Evolutionary conservation across 148 eudicot species (phyloP).

Genomic region (Bassia scoparia): DNA sequence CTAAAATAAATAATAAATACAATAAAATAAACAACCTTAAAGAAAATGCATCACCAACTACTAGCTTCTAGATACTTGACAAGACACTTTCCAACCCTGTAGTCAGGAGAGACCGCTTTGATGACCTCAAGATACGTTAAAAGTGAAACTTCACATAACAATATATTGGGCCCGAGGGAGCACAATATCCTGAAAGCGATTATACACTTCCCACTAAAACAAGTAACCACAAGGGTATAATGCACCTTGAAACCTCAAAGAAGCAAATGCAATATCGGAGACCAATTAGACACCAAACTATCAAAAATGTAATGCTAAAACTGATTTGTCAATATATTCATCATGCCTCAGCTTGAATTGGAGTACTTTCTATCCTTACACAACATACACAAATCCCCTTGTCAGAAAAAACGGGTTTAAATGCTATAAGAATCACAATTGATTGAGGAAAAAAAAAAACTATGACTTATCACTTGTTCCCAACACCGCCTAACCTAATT

Average conservation of each 20-base stretch:
- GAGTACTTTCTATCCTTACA: too few relatives aligned
- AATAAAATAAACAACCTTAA: slow-evolving; percentile 50
- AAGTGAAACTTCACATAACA: slow-evolving; percentile 12
- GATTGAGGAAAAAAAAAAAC: too few relatives aligned
- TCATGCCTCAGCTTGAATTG: too few relatives aligned
- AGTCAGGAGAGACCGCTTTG: slow-evolving; percentile 86
- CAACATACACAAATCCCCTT: too few relatives aligned
- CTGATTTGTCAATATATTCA: too few relatives aligned
- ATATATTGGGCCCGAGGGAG: background rate
- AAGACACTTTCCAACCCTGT: slow-evolving; percentile 99
- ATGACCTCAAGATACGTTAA: slow-evolving; percentile 53
- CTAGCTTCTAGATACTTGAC: slow-evolving; percentile 84
- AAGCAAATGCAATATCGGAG: background rate
- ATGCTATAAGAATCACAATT: too few relatives aligned
- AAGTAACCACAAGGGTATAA: background rate
- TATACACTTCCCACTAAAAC: background rate
- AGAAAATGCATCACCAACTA: slow-evolving; percentile 96
- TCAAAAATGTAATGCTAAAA: too few relatives aligned
- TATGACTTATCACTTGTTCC: too few relatives aligned
- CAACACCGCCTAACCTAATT: too few relatives aligned
- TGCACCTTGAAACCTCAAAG: background rate
- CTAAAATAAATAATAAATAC: background rate
- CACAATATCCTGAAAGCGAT: background rate
- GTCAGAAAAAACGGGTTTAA: too few relatives aligned
- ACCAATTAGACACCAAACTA: background rate